Evolutionary conservation across 371 early-diverging fungal species (phyloP).

Genomic region (Apophysomyces elegans): DNA sequence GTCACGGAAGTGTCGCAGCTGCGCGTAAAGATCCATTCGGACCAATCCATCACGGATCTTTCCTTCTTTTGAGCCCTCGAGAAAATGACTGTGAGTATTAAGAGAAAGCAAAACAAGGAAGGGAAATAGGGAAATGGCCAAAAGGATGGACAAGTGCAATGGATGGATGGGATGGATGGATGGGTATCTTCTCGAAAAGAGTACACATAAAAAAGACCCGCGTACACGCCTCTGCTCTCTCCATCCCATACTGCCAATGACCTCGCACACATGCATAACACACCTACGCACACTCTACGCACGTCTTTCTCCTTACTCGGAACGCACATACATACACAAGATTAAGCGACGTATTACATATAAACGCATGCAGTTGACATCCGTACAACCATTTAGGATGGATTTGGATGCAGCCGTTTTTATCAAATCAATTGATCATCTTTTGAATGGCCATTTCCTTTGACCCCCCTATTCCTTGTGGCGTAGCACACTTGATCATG

Average conservation of each 20-base stretch:
- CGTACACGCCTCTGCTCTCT: too few species aligned
- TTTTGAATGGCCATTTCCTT: too few species aligned
- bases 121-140: background rate
- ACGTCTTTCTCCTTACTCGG: background rate
- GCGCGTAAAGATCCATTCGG: background rate
- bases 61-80: slow-evolving; percentile 11
- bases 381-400: background rate
- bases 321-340: slow-evolving; percentile 5
- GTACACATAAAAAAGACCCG: background rate
- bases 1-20: background rate
- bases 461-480: too few species aligned
- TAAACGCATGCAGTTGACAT: background rate
- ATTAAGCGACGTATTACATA: background rate
- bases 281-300: background rate
- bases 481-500: too few species aligned
- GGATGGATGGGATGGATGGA: slow-evolving; percentile 12
- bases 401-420: background rate
- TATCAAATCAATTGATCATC: too few species aligned
- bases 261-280: too few species aligned
- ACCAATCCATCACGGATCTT: background rate
- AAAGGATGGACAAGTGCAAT: slow-evolving; percentile 1
- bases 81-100: slow-evolving; percentile 10
- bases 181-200: background rate
- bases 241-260: too few species aligned
- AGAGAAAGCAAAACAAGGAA: background rate